Base-by-base conservation (phyloP, 306 rosid species). In the Dalbergia cultrata region DNA sequence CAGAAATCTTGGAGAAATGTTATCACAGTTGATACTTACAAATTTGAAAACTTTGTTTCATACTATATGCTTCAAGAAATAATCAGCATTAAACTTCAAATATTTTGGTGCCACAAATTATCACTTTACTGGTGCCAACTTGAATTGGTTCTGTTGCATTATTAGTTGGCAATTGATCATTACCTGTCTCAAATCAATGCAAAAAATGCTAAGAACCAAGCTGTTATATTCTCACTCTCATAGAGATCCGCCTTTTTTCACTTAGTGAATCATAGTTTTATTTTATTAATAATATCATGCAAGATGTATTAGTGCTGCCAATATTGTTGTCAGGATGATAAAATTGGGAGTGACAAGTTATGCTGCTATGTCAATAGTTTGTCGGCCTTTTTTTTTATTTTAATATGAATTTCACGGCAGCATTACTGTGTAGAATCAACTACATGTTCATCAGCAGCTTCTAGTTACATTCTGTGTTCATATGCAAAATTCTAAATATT, bases 401-500 rank as follows among this genome's bases (percentile, higher is more conserved):
- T 77, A 77, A 54, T 75, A 33, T 66, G 82, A 77, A 61, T 74
- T 56, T 33, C 67, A 18, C 5, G 43, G 45, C 13, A 16, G 13
- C 9, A 45, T 43, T 75, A 35, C 52, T 63, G 18, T 67, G 53
- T 56, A 22, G 49, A 72, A 86, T 37, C 26, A 49, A 35, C 1
- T 58, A 17, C 56, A 31, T 80, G 49, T 69, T 56, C 63, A 56
- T 69, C 16, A 8, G 49, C 18, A 74, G 75, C 50, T 64, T 80
- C 19, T 79, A 65, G 10, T 61, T 79, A 56, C 12, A 41, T 74
- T 67, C 67, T 75, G 60, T 39, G 21, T 66, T 76, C 53, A 54
- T 26, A 16, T 16, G 39, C 70, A 33, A 50, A 63, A 31, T 16
- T 61, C 65, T 49, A 22, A 71, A 17, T 84, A 17, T 56, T 83